A percentile compares a stretch with the other conserved stretches of the same genome.
These are phyloP conservation scores for Debaryomyces coudertii DNA, from an alignment of 1,139 yeast species.

Conservation along the genomic window DNA sequence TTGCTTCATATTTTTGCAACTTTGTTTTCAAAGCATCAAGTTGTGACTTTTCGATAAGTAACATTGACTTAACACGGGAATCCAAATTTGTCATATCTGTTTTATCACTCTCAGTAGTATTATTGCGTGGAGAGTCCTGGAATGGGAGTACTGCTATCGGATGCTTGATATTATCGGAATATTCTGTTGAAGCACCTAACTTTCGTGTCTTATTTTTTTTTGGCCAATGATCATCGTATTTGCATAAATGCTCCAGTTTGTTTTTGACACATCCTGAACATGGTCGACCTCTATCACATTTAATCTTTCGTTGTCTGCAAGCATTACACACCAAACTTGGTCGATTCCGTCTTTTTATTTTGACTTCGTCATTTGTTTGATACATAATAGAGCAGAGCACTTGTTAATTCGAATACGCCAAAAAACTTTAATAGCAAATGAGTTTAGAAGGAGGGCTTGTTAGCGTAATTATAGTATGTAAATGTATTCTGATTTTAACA, in stretches of 20 bases:
- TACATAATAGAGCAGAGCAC: neutral
- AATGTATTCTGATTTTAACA: neutral
- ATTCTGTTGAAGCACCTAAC: neutral
- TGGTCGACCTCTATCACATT: constrained; percentile 33
- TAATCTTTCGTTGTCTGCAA: constrained; percentile 34
- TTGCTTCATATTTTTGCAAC: constrained; percentile 15
- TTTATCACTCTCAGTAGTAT: too few relatives aligned
- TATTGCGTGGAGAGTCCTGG: neutral
- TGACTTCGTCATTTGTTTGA: neutral
- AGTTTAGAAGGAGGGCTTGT: neutral
- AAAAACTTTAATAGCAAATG: neutral
- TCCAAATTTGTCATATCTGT: constrained; percentile 7
- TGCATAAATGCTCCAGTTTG: constrained; percentile 21
- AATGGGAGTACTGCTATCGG: constrained; percentile 1
- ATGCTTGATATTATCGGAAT: neutral
- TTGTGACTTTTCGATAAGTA: constrained; percentile 17
- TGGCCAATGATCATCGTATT: constrained; percentile 21
- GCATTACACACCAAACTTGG: constrained; percentile 29
- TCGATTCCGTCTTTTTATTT: constrained; percentile 22
- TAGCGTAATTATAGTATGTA: too few relatives aligned
- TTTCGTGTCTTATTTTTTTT: constrained; percentile 1
- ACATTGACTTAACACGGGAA: constrained; percentile 12
- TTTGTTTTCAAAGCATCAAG: constrained; percentile 17
- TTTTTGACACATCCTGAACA: constrained; percentile 32
- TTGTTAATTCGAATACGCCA: neutral